A percentile compares a stretch with the other conserved stretches of the same genome.
Evolutionary conservation across 208 protist species (phyloP).

Genomic region (Endotrypanum monterogeii): DNA sequence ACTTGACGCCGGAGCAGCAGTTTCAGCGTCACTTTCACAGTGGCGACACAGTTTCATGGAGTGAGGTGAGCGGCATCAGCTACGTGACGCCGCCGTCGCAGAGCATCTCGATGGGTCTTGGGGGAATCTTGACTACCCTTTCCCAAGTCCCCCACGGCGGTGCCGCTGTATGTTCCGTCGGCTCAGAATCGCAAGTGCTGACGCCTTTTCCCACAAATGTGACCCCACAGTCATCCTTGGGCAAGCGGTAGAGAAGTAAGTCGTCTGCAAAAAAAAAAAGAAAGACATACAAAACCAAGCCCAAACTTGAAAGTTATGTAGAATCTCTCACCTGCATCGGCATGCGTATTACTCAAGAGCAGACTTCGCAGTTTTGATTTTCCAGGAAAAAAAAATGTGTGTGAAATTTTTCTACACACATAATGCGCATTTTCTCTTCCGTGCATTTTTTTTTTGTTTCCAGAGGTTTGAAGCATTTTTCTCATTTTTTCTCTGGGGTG

Average conservation of each 20-base stretch:
- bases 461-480: too few species aligned
- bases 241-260: conserved; percentile 10
- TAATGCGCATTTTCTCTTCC: too few species aligned
- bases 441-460: too few species aligned
- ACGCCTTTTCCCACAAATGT: conserved; percentile 21
- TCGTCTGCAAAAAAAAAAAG: neutral
- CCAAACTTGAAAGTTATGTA: neutral
- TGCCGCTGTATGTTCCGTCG: neutral
- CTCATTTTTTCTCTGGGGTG: too few species aligned
- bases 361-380: too few species aligned
- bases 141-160: conserved; percentile 8
- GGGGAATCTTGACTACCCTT: neutral
- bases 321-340: neutral
- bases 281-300: too few species aligned
- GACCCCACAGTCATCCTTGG: neutral
- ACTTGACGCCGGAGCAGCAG: neutral
- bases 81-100: conserved; percentile 28
- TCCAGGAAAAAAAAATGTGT: too few species aligned
- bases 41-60: conserved; percentile 11
- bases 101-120: conserved; percentile 18
- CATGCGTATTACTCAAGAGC: too few species aligned
- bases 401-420: too few species aligned
- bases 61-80: conserved; percentile 33
- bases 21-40: neutral
- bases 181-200: conserved; percentile 16